Evolutionary conservation across 1,284 basidiomycete species (phyloP).

Genomic region (Rhodotorula sp.): DNA sequence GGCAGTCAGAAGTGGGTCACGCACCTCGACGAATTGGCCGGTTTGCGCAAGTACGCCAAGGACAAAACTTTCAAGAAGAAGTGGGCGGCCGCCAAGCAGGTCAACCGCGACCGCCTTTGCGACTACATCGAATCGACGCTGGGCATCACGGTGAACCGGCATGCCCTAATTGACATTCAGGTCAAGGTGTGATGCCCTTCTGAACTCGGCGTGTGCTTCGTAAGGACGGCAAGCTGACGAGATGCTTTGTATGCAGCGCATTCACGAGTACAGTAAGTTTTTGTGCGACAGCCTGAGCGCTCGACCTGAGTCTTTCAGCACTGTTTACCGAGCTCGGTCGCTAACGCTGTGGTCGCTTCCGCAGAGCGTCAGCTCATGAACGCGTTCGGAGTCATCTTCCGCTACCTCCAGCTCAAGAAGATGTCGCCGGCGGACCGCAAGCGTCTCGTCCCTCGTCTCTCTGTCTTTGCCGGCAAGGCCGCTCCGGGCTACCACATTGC

Average conservation of each 20-base stretch:
- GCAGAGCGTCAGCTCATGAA: slow-evolving; percentile 74
- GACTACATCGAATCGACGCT: slow-evolving; percentile 70
- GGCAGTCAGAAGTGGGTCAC: slow-evolving; percentile 80
- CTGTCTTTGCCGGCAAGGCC: slow-evolving; percentile 82
- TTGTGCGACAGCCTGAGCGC: background rate
- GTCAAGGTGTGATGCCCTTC: slow-evolving; percentile 59
- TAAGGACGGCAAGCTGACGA: background rate
- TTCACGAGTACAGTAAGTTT: slow-evolving; percentile 20
- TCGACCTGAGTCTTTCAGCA: no score
- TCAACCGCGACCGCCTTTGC: slow-evolving; percentile 53
- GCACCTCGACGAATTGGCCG: slow-evolving; percentile 68
- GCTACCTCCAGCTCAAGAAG: slow-evolving; percentile 62
- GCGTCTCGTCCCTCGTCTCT: slow-evolving; percentile 72
- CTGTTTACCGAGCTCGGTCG: background rate
- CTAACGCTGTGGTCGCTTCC: no score
- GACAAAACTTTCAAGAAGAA: slow-evolving; percentile 68
- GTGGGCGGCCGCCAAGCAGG: slow-evolving; percentile 75
- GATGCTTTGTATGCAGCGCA: background rate
- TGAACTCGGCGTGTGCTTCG: background rate
- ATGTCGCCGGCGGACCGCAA: slow-evolving; percentile 73
- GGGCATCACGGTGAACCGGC: slow-evolving; percentile 67
- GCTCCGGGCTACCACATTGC: slow-evolving; percentile 52
- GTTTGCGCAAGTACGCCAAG: slow-evolving; percentile 60
- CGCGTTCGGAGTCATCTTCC: slow-evolving; percentile 78
- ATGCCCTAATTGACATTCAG: slow-evolving; percentile 86